A percentile compares a stretch with the other conserved stretches of the same genome.
phyloP scores from a whole-genome alignment of 2,329 filamentous ascomycete species.

The Xylariales sp. region DNA sequence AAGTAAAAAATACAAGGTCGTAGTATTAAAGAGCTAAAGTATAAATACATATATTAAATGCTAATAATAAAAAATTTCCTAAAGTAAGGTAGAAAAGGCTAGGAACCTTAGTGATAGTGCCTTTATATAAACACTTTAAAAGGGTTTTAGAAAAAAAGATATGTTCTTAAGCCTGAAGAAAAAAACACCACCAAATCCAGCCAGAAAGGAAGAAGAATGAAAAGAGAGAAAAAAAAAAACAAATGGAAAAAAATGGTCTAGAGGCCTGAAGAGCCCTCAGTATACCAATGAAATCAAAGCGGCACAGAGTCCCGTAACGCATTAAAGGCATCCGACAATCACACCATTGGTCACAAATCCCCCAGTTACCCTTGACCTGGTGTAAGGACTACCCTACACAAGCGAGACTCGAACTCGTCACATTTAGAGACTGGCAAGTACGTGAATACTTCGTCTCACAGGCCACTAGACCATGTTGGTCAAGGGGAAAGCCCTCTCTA shows the following conservation, averaged over 20 bases:
- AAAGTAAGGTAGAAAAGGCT: too few species aligned
- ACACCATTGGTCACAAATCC: not conserved
- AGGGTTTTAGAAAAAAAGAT: too few species aligned
- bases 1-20: too few species aligned
- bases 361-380: slow-evolving; percentile 10
- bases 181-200: too few species aligned
- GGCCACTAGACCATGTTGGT: slow-evolving; percentile 25
- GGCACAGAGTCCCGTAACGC: slow-evolving; percentile 6
- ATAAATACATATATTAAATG: too few species aligned
- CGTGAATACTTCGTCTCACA: not conserved
- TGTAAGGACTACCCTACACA: slow-evolving; percentile 19
- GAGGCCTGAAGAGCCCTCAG: slow-evolving; percentile 15
- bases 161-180: too few species aligned
- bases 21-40: too few species aligned
- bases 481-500: not conserved
- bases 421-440: slow-evolving; percentile 4
- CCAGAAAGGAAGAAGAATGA: too few species aligned
- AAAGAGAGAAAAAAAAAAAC: not conserved
- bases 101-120: too few species aligned
- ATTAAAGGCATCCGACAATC: slow-evolving; percentile 4
- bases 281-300: slow-evolving; percentile 1
- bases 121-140: too few species aligned
- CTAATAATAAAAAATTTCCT: too few species aligned
- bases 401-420: slow-evolving; percentile 23
- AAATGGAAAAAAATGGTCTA: slow-evolving; percentile 12